phyloP scores from a whole-genome alignment of 2,329 filamentous ascomycete species.

The Epicoccum nigrum region DNA sequence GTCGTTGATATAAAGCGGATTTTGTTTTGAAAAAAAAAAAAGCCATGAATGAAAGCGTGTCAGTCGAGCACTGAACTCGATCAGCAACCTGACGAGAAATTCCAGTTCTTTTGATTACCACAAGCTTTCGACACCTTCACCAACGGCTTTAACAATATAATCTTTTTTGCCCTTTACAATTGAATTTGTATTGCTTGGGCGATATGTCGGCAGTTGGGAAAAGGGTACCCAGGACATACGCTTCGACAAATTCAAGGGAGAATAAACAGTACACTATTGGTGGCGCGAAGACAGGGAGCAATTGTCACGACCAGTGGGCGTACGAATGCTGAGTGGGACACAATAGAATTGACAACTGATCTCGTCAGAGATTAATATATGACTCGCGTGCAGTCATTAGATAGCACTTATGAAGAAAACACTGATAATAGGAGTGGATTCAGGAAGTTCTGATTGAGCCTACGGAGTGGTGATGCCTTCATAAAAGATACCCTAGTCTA shows the following conservation, averaged over 20 bases:
- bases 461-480: too few species aligned
- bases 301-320: conserved; percentile 3
- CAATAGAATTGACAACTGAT: too few species aligned
- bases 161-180: conserved; percentile 32
- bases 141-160: conserved; percentile 36
- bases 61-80: not conserved
- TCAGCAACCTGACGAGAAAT: not conserved
- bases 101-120: conserved; percentile 32
- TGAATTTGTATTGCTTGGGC: conserved; percentile 23
- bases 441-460: too few species aligned
- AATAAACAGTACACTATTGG: conserved; percentile 23
- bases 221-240: conserved; percentile 11
- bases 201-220: not conserved
- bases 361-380: conserved; percentile 2
- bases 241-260: conserved; percentile 18
- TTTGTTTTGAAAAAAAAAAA: too few species aligned
- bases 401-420: too few species aligned
- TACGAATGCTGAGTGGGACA: conserved; percentile 1
- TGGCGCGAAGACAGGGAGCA: not conserved
- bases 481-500: too few species aligned
- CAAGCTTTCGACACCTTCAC: conserved; percentile 32
- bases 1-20: conserved; percentile 23
- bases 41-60: conserved; percentile 31
- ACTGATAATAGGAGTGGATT: too few species aligned
- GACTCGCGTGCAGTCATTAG: too few species aligned